These are phyloP conservation scores for Scalesia atractyloides DNA, from an alignment of 129 eudicot species.

Conservation along the genomic window DNA sequence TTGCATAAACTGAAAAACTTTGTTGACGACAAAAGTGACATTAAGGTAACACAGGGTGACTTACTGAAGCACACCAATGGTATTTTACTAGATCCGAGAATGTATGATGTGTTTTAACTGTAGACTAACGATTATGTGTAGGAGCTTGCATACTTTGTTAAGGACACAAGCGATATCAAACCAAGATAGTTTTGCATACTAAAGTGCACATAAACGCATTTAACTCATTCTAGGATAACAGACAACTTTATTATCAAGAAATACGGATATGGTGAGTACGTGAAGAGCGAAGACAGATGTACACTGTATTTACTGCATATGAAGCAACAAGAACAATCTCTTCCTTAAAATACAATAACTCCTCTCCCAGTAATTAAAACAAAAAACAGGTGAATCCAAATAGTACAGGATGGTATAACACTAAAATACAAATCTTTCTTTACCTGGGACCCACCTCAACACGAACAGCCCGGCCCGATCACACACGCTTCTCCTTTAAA, in stretches of 20 bases:
- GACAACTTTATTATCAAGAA: too few species aligned
- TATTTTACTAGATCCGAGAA: neutral
- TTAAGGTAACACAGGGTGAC: neutral
- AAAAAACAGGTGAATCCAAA: slow-evolving; percentile 13
- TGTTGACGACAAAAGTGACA: neutral
- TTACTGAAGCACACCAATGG: neutral
- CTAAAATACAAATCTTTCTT: slow-evolving; percentile 18
- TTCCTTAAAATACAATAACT: slow-evolving; percentile 26
- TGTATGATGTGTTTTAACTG: too few species aligned
- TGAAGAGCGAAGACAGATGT: neutral
- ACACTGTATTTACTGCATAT: slow-evolving; percentile 27
- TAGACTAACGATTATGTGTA: too few species aligned
- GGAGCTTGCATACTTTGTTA: too few species aligned
- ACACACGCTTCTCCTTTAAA: neutral
- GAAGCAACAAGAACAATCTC: slow-evolving; percentile 24
- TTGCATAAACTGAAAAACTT: neutral
- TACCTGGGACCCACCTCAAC: neutral
- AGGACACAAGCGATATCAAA: too few species aligned
- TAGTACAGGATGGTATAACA: slow-evolving; percentile 25
- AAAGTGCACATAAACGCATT: too few species aligned
- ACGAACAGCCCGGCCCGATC: slow-evolving; percentile 23
- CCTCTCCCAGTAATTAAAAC: slow-evolving; percentile 25
- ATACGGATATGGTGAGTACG: too few species aligned
- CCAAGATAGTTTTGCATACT: too few species aligned
- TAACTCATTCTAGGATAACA: too few species aligned